These are phyloP conservation scores for Solanum dulcamara DNA, from an alignment of 257 asterid genomes.

Conservation along the genomic window DNA sequence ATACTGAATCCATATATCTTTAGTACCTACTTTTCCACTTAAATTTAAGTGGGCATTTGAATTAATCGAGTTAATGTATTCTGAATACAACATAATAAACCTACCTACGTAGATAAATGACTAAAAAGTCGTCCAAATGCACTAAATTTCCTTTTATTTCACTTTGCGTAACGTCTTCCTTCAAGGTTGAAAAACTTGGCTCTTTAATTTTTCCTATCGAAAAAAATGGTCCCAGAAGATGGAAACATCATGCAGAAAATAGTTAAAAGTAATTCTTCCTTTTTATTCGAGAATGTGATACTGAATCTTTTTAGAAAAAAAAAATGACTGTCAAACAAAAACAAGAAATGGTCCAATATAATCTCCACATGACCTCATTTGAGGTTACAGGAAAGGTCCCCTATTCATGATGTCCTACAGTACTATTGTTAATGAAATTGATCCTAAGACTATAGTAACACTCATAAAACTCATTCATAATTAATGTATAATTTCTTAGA, in stretches of 20 bases:
- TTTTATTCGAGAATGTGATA: background rate
- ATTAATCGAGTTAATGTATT: background rate
- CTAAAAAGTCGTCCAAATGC: background rate
- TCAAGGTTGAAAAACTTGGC: background rate
- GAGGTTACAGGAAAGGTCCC: too few species aligned
- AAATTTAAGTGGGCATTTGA: background rate
- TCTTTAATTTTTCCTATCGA: background rate
- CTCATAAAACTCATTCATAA: background rate
- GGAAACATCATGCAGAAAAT: background rate
- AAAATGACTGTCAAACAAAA: conserved; percentile 10
- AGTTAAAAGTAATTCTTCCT: background rate
- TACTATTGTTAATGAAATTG: background rate
- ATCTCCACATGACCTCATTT: background rate
- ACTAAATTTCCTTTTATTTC: background rate
- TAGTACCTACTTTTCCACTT: too few species aligned
- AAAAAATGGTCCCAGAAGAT: background rate
- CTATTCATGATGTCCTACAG: background rate
- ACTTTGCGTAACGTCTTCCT: background rate
- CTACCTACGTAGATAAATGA: background rate
- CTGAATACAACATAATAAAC: background rate
- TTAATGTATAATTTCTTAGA: background rate
- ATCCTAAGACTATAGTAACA: background rate
- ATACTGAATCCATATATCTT: too few species aligned
- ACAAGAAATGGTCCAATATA: background rate
- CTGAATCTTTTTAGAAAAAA: background rate